Percentiles rank a stretch among this genome's conserved stretches.
phyloP scores from a whole-genome alignment of 1,284 basidiomycete species.

The Irpex sp. region DNA sequence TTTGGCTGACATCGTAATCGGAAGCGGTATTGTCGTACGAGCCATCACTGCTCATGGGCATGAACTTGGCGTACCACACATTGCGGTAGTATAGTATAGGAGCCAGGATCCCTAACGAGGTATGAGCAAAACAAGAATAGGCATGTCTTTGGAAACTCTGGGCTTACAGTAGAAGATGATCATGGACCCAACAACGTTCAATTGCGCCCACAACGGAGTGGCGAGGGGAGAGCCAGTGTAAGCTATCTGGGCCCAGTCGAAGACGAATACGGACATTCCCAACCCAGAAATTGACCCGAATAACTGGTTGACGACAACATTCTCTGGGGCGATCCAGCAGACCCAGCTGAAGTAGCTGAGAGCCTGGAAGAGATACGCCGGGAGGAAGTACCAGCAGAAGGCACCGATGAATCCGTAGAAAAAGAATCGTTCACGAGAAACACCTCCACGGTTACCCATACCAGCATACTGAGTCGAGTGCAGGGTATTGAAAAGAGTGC shows the following conservation, averaged over 20 bases:
- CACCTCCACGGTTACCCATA: constrained; percentile 39
- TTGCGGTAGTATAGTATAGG: constrained; percentile 57
- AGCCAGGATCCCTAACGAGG: constrained; percentile 60
- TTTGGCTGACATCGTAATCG: constrained; percentile 54
- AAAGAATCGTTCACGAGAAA: constrained; percentile 53
- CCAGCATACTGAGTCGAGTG: constrained; percentile 53
- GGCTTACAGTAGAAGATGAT: constrained; percentile 52
- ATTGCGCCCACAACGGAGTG: constrained; percentile 53
- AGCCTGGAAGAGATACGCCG: constrained; percentile 45
- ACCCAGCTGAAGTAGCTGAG: constrained; percentile 57
- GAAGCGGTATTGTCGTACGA: constrained; percentile 57
- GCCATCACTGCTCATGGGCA: constrained; percentile 55
- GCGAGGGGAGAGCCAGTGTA: constrained; percentile 63
- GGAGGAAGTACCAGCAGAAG: constrained; percentile 46
- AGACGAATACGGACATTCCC: constrained; percentile 41
- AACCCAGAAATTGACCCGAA: constrained; percentile 40
- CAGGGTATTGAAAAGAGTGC: constrained; percentile 58
- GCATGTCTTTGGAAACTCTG: constrained; percentile 19
- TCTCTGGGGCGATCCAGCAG: constrained; percentile 52
- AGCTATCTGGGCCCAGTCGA: constrained; percentile 43
- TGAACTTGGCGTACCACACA: constrained; percentile 31
- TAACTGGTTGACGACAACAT: constrained; percentile 35
- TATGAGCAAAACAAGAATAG: not conserved
- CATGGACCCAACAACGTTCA: constrained; percentile 55
- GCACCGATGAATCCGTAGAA: constrained; percentile 36